phyloP scores from a whole-genome alignment of 768 basidiomycete genomes.

The Trametes cinnabarina region DNA sequence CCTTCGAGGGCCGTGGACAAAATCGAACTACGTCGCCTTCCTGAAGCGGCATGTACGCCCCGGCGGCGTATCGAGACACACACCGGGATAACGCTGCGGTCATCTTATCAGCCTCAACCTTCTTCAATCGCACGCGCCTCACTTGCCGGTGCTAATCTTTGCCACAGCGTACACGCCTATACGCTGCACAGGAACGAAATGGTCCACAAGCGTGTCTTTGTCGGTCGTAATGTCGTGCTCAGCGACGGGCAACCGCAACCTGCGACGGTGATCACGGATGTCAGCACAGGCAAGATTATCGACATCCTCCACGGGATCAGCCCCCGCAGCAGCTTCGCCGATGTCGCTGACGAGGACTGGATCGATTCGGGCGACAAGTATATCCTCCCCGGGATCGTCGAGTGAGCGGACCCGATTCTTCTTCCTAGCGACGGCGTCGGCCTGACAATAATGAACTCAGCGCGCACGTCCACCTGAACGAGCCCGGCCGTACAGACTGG shows the following conservation, averaged over 20 bases:
- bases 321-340: conserved; percentile 21
- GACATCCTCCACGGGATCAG: conserved; percentile 28
- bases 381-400: conserved; percentile 55
- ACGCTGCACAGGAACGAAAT: too few species aligned
- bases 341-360: conserved; percentile 28
- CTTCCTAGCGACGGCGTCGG: not conserved
- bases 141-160: not conserved
- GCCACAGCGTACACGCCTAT: too few species aligned
- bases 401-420: conserved; percentile 36
- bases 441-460: conserved; percentile 36
- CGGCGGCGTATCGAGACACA: conserved; percentile 1
- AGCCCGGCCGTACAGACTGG: conserved; percentile 92
- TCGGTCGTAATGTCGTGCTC: conserved; percentile 29
- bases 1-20: not conserved
- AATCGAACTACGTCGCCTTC: conserved; percentile 11
- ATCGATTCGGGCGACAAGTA: conserved; percentile 38
- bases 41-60: not conserved
- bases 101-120: not conserved
- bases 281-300: conserved; percentile 40
- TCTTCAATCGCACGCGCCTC: not conserved
- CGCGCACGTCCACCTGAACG: conserved; percentile 90
- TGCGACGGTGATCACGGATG: conserved; percentile 45
- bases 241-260: conserved; percentile 23
- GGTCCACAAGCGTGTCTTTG: conserved; percentile 19
- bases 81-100: not conserved